Conservation (phyloP, 2,329 filamentous ascomycete genomes). For the Camillea tinctor region DNA sequence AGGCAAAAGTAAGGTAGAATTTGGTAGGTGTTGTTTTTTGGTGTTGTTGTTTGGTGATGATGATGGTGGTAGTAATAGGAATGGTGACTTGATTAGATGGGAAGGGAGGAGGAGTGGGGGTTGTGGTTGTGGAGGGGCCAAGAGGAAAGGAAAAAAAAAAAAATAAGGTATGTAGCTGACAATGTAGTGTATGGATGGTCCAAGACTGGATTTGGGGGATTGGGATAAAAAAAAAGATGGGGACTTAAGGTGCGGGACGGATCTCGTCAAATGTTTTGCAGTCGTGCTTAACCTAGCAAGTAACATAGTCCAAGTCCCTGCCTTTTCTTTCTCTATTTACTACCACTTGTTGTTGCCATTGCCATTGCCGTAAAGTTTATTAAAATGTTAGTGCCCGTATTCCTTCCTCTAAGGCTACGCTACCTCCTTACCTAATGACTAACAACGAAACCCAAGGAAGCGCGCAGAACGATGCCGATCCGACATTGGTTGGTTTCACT, state of each 20-base stretch:
- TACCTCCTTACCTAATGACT: not conserved
- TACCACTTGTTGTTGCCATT: not conserved
- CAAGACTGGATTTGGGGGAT: not conserved
- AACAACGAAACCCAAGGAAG: not conserved
- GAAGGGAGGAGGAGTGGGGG: too few species aligned
- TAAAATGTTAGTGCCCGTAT: not conserved
- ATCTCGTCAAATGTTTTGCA: conserved; percentile 3
- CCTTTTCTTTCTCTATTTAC: not conserved
- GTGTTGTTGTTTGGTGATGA: not conserved
- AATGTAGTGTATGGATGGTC: not conserved
- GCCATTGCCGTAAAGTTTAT: not conserved
- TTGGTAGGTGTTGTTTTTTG: not conserved
- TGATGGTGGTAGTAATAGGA: too few species aligned
- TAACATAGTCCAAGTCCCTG: not conserved
- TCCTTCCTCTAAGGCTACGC: not conserved
- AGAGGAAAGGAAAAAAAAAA: not conserved
- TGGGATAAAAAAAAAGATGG: conserved; percentile 4
- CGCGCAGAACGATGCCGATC: not conserved
- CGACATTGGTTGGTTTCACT: not conserved
- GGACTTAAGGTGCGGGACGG: not conserved
- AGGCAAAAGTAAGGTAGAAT: not conserved
- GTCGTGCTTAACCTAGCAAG: not conserved
- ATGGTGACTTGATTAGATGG: too few species aligned
- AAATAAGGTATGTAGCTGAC: not conserved
- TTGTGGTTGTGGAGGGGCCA: too few species aligned